phyloP scores from a whole-genome alignment of 345 rosid species.

The Populus tremula region DNA sequence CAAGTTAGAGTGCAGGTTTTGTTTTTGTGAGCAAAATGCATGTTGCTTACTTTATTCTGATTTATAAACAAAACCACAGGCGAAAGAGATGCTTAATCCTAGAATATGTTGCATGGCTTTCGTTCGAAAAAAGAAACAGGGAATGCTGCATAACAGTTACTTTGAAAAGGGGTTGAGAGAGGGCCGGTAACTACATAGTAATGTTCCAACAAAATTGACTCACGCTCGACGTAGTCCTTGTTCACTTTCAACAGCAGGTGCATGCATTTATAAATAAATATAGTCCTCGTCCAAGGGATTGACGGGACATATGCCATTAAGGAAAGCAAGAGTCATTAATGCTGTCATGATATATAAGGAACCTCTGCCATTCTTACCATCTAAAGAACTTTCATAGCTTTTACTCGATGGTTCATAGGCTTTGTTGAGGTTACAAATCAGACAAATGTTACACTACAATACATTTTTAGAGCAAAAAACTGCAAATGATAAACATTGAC shows the following conservation, averaged over 20 bases:
- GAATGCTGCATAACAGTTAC: background rate
- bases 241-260: background rate
- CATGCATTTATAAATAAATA: too few relatives aligned
- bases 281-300: background rate
- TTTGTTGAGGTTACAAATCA: background rate
- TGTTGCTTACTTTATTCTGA: background rate
- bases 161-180: background rate
- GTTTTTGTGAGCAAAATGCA: background rate
- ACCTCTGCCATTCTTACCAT: background rate
- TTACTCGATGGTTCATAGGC: background rate
- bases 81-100: background rate
- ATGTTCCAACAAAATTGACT: too few relatives aligned
- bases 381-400: background rate
- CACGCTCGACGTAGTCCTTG: background rate
- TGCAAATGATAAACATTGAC: background rate
- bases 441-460: background rate
- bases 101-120: background rate
- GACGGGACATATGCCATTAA: background rate
- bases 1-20: background rate
- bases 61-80: background rate
- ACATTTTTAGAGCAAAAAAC: background rate
- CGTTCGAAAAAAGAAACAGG: background rate
- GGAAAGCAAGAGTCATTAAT: background rate
- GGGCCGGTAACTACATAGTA: too few relatives aligned
- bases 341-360: background rate